Evolutionary conservation across 2,329 filamentous ascomycete species (phyloP), one percentile per base, ranked within the genome.

Genomic region (Trichoderma cornu-damae): DNA sequence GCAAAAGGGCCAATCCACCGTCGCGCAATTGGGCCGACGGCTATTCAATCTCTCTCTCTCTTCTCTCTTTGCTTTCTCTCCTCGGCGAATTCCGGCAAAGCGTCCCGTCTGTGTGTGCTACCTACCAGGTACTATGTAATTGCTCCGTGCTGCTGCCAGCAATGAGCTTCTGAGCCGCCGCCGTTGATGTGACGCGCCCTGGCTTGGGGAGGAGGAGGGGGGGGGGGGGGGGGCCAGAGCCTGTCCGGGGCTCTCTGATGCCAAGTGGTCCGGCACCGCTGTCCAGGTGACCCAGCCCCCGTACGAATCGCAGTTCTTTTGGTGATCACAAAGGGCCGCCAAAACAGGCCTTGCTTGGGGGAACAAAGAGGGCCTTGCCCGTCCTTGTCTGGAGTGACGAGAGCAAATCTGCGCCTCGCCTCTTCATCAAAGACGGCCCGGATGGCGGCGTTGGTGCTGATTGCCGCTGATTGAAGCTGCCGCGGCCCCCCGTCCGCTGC

Each of bases 171-270:
- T 51, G 56, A 55, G 50, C 57, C 57, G 51, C 57, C 57, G 58
- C 57, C 57, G 58, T 48, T 30, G 43, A 58, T 60, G 58, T 58
- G 58, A 60, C 58, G 54, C 54, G 54, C 55, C 58, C 48, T 59
- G 49, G 32, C 37, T 46, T n/a, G n/a, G n/a, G n/a, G n/a, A n/a
- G n/a, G n/a, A n/a, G n/a, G n/a, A n/a, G n/a, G n/a, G n/a, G n/a
- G n/a, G n/a, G n/a, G n/a, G n/a, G n/a, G n/a, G n/a, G 32, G 44
- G 54, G 49, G 43, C 50, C 30, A 22, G n/a, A 44, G 30, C 51
- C 42, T 22, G 34, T 32, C 50, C 50, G 50, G 50, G 46, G 37
- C 47, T 40, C 47, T 40, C 38, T 48, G 48, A 58, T 58, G 26
- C 58, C 48, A 48, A n/a, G 48, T 54, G 54, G 55, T 60, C 55